These are phyloP conservation scores for Xylariaceae sp. DNA, from an alignment of 2,329 filamentous ascomycete species.

Conservation along the genomic window DNA sequence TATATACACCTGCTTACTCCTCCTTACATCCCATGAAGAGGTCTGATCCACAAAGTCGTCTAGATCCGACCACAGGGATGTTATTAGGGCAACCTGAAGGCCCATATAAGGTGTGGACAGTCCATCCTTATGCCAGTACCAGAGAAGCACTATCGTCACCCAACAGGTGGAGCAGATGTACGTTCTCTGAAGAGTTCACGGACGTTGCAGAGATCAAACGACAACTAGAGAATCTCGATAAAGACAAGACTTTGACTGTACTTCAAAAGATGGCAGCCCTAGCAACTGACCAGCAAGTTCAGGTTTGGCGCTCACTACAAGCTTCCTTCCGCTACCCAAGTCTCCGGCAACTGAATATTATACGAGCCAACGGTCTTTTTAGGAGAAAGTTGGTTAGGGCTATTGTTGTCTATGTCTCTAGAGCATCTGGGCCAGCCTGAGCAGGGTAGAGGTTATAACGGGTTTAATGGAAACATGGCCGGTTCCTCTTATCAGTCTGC, in stretches of 20 bases:
- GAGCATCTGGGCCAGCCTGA: no score
- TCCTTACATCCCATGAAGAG: neutral
- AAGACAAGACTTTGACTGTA: neutral
- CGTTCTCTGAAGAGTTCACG: slow-evolving; percentile 1
- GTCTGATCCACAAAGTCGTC: neutral
- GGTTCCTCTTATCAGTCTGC: no score
- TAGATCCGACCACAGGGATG: no score
- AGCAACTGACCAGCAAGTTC: neutral
- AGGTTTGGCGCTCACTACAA: slow-evolving; percentile 1
- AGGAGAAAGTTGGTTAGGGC: slow-evolving; percentile 6
- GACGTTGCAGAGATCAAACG: neutral
- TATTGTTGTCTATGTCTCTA: slow-evolving; percentile 12
- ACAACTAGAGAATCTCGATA: neutral
- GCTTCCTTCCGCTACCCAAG: neutral
- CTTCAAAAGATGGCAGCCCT: neutral
- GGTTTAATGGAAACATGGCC: no score
- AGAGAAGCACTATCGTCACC: neutral
- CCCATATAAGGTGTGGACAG: slow-evolving; percentile 9
- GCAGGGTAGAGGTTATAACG: no score
- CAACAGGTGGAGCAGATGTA: slow-evolving; percentile 8
- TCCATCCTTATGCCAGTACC: neutral
- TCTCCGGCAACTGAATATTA: slow-evolving; percentile 9
- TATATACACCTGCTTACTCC: neutral
- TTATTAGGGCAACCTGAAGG: neutral
- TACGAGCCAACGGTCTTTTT: neutral